Conservation (phyloP, 805 yeast genomes). For the Pichia sporocuriosa region DNA sequence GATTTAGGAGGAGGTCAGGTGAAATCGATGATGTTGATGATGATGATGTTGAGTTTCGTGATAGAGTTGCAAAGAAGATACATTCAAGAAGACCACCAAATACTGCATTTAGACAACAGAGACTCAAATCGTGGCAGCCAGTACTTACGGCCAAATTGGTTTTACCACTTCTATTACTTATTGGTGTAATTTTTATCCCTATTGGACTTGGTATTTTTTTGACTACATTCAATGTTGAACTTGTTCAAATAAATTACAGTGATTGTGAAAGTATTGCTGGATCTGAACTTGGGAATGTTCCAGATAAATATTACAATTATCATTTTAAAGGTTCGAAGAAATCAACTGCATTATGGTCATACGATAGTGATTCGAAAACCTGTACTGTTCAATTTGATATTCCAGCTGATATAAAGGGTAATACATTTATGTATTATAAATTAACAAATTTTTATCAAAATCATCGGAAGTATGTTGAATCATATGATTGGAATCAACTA, state of each 20-base stretch:
- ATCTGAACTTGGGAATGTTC: constrained; percentile 42
- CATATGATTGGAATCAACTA: constrained; percentile 74
- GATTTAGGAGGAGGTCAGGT: constrained; percentile 18
- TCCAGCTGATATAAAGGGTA: constrained; percentile 63
- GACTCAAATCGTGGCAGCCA: constrained; percentile 67
- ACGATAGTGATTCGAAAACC: constrained; percentile 34
- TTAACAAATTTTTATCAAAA: constrained; percentile 90
- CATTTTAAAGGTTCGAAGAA: constrained; percentile 49
- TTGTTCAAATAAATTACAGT: constrained; percentile 68
- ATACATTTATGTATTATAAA: constrained; percentile 73
- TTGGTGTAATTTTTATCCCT: constrained; percentile 81
- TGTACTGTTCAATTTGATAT: constrained; percentile 70
- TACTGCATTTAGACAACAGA: constrained; percentile 74
- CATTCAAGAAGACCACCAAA: constrained; percentile 54
- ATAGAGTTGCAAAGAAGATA: constrained; percentile 18
- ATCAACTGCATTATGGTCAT: constrained; percentile 50
- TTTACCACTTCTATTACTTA: constrained; percentile 67
- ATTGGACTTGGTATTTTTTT: constrained; percentile 79
- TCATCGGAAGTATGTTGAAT: constrained; percentile 87
- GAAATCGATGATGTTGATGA: constrained; percentile 17
- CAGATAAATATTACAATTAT: constrained; percentile 47
- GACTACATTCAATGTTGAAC: constrained; percentile 76
- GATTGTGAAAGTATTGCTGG: constrained; percentile 46
- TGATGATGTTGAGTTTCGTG: constrained; percentile 24
- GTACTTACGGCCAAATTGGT: constrained; percentile 89